Percentiles rank a stretch among this genome's conserved stretches.
phyloP scores from a whole-genome alignment of 2,329 filamentous ascomycete species.

The Aspergillus texensis region DNA sequence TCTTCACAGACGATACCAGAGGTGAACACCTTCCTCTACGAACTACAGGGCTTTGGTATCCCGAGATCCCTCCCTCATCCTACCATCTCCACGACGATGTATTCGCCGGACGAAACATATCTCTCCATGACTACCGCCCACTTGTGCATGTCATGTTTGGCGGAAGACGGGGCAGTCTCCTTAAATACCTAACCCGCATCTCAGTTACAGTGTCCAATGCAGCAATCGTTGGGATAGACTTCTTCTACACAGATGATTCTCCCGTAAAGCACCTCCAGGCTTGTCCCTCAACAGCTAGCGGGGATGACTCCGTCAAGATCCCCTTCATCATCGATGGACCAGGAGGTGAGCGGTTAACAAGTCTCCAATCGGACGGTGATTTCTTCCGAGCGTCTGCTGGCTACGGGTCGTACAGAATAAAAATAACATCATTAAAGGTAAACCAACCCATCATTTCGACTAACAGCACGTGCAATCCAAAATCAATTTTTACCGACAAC shows the following conservation, averaged over 20 bases:
- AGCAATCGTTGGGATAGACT: constrained; percentile 20
- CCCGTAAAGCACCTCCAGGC: constrained; percentile 12
- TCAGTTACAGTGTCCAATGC: constrained; percentile 17
- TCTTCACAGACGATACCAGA: constrained; percentile 11
- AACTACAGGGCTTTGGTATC: constrained; percentile 26
- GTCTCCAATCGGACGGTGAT: constrained; percentile 14
- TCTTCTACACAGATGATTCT: constrained; percentile 16
- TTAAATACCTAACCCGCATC: constrained; percentile 24
- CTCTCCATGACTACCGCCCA: constrained; percentile 17
- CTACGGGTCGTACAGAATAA: not conserved
- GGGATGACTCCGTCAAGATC: constrained; percentile 16
- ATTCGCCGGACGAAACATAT: constrained; percentile 13
- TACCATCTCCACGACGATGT: constrained; percentile 15
- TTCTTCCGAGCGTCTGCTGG: not conserved
- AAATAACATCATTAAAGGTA: constrained; percentile 1
- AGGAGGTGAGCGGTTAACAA: constrained; percentile 20
- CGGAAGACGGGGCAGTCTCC: constrained; percentile 17
- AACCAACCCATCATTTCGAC: not conserved
- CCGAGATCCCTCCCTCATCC: constrained; percentile 16
- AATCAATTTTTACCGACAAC: too few species aligned
- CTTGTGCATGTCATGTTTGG: constrained; percentile 25
- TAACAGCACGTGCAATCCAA: not conserved
- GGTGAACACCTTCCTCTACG: constrained; percentile 14
- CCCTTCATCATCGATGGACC: constrained; percentile 23
- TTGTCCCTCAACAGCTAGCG: constrained; percentile 10